Evolutionary conservation across 768 basidiomycete genomes (phyloP).

Genomic region (Aureoboletus auriporus): DNA sequence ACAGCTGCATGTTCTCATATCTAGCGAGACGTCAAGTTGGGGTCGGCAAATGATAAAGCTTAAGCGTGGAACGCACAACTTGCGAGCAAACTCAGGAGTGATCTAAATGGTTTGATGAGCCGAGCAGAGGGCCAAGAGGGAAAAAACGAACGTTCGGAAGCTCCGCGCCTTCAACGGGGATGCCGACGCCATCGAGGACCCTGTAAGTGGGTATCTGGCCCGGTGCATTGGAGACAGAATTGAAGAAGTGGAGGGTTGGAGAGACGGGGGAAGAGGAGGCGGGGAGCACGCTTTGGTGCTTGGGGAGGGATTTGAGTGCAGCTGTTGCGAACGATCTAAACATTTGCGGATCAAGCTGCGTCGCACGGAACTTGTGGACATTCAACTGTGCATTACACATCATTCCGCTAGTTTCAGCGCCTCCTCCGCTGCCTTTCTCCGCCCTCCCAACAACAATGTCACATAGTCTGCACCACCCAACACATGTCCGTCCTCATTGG

Average conservation of each 20-base stretch:
- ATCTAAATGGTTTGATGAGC: constrained; percentile 41
- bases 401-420: constrained; percentile 52
- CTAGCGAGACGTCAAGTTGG: constrained; percentile 27
- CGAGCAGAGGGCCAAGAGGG: background rate
- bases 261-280: constrained; percentile 58
- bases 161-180: constrained; percentile 66
- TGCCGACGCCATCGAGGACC: constrained; percentile 77
- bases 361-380: constrained; percentile 19
- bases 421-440: constrained; percentile 63
- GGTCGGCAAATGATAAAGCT: background rate
- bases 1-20: constrained; percentile 74
- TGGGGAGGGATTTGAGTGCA: constrained; percentile 10
- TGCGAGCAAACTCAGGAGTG: constrained; percentile 61
- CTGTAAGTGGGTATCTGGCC: constrained; percentile 81
- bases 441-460: constrained; percentile 63
- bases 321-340: constrained; percentile 17
- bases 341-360: constrained; percentile 11
- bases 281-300: constrained; percentile 35
- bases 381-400: constrained; percentile 12
- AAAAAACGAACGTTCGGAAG: constrained; percentile 61
- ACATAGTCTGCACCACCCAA: constrained; percentile 79
- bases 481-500: constrained; percentile 34
- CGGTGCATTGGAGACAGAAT: constrained; percentile 59
- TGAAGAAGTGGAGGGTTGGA: constrained; percentile 72
- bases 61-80: constrained; percentile 39